Conservation (phyloP, 2,329 filamentous ascomycete species). For the Ceratocystis papillata region DNA sequence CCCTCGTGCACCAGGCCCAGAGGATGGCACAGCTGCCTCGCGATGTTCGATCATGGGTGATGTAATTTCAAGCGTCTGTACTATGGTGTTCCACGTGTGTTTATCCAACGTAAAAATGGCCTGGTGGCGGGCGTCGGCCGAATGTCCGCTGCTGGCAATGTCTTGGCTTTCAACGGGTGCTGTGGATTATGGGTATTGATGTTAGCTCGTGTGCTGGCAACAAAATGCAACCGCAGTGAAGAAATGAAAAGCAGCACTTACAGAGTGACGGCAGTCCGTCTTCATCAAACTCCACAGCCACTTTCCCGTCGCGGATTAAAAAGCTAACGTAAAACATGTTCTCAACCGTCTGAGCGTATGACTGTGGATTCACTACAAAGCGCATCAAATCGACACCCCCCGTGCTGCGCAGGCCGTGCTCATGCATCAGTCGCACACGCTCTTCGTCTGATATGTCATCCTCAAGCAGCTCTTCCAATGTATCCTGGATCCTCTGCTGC, state of each 20-base stretch:
- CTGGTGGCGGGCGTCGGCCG: constrained; percentile 57
- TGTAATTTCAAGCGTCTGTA: constrained; percentile 64
- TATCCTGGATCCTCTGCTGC: constrained; percentile 39
- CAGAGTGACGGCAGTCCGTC: constrained; percentile 66
- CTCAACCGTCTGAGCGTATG: constrained; percentile 89
- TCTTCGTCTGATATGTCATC: constrained; percentile 41
- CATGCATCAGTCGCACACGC: constrained; percentile 47
- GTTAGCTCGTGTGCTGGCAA: neutral
- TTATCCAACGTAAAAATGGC: constrained; percentile 83
- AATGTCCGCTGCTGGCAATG: constrained; percentile 37
- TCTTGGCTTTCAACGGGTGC: constrained; percentile 38
- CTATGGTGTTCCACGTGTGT: constrained; percentile 66
- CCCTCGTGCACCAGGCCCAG: constrained; percentile 45
- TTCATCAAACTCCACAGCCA: constrained; percentile 62
- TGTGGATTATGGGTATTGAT: constrained; percentile 19
- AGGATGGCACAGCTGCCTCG: constrained; percentile 41
- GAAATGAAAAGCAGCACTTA: constrained; percentile 38
- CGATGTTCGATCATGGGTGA: constrained; percentile 78
- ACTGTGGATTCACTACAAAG: constrained; percentile 80
- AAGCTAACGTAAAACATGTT: constrained; percentile 97
- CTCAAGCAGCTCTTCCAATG: constrained; percentile 36
- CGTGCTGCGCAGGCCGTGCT: constrained; percentile 53
- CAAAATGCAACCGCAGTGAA: neutral
- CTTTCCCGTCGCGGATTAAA: constrained; percentile 73
- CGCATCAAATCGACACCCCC: constrained; percentile 69